Conservation (phyloP, 78 protist genomes). For the Dictyostelium brefeldianum region DNA sequence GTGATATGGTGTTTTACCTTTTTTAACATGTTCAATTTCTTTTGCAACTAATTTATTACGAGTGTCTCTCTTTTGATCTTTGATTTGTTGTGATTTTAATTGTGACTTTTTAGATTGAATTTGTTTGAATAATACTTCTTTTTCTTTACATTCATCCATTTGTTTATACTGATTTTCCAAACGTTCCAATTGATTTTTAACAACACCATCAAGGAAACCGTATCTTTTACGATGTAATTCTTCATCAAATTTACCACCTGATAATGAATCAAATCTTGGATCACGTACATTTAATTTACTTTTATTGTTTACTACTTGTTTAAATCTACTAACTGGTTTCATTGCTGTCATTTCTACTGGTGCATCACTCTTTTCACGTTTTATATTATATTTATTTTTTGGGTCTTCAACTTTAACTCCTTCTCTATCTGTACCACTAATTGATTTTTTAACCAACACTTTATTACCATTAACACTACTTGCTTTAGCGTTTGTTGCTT, state of each 20-base stretch:
- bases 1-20: constrained; percentile 69
- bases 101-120: constrained; percentile 59
- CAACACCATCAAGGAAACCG: constrained; percentile 44
- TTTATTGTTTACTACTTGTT: constrained; percentile 11
- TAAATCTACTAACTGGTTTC: constrained; percentile 66
- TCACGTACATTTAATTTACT: constrained; percentile 27
- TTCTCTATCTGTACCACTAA: background rate
- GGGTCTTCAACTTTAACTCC: background rate
- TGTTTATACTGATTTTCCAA: background rate
- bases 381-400: background rate
- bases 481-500: background rate
- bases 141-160: background rate
- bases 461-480: background rate
- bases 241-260: constrained; percentile 71
- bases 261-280: constrained; percentile 43
- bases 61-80: constrained; percentile 51
- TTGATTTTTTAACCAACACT: too few species aligned
- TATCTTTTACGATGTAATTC: constrained; percentile 28
- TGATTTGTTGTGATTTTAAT: constrained; percentile 25
- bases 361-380: constrained; percentile 31
- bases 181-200: constrained; percentile 15
- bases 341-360: constrained; percentile 65
- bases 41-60: background rate
- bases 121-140: background rate
- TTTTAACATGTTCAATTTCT: constrained; percentile 41